These are phyloP conservation scores for Pleurotus tuoliensis DNA, from an alignment of 768 basidiomycete species.

Conservation along the genomic window DNA sequence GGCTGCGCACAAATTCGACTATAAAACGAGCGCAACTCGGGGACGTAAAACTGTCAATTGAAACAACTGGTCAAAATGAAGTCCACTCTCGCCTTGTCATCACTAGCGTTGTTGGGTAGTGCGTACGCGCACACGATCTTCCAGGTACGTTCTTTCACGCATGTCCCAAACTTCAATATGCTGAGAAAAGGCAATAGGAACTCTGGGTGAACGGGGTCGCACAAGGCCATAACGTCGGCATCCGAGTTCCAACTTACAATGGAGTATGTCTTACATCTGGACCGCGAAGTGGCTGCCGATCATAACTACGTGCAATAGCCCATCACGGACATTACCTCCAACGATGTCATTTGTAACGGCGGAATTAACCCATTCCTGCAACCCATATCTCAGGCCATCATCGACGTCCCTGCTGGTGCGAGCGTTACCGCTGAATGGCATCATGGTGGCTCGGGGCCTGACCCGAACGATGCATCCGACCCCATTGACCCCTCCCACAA, in stretches of 20 bases:
- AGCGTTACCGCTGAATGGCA: constrained; percentile 51
- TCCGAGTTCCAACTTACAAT: constrained; percentile 41
- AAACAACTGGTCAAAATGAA: constrained; percentile 19
- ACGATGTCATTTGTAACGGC: constrained; percentile 56
- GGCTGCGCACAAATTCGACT: no score
- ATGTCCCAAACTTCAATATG: neutral
- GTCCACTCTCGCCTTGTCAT: constrained; percentile 15
- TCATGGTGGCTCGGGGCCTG: constrained; percentile 41
- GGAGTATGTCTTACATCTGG: constrained; percentile 24
- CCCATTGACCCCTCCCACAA: constrained; percentile 49
- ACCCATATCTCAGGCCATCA: constrained; percentile 40
- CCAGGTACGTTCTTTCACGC: constrained; percentile 28
- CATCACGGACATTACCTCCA: constrained; percentile 53
- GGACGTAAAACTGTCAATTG: no score
- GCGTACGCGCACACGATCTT: constrained; percentile 50
- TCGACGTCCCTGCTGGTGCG: constrained; percentile 49
- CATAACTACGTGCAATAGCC: constrained; percentile 29
- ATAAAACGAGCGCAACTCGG: no score
- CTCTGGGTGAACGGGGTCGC: constrained; percentile 48
- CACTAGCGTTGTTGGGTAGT: constrained; percentile 25
- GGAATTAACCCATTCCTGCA: constrained; percentile 52
- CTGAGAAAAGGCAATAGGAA: constrained; percentile 24
- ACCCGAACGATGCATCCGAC: constrained; percentile 38
- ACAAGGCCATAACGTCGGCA: constrained; percentile 38
- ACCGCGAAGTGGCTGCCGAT: neutral